Percentiles rank a stretch among this genome's conserved stretches.
Evolutionary conservation across 2,329 filamentous ascomycete genomes (phyloP).

Genomic region (Penicillium polonicum): DNA sequence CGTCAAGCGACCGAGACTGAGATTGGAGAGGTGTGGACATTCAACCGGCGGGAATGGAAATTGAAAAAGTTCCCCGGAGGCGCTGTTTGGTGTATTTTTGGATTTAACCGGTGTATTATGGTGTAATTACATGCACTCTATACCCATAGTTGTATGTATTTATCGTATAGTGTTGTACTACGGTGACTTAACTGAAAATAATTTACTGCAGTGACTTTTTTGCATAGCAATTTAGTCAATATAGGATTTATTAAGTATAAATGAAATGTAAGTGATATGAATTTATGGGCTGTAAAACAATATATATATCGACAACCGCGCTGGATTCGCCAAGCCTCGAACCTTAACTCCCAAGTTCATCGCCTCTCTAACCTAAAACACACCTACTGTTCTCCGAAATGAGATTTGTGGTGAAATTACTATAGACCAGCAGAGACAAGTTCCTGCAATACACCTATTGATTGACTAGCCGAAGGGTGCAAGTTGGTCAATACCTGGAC

Average conservation of each 20-base stretch:
- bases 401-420: neutral
- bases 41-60: constrained; percentile 12
- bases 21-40: constrained; percentile 2
- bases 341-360: neutral
- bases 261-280: no score
- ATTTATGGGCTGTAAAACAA: neutral
- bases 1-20: constrained; percentile 5
- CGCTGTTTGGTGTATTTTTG: constrained; percentile 5
- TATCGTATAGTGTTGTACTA: neutral
- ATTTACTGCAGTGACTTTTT: rapidly evolving
- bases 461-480: neutral
- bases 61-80: constrained; percentile 12
- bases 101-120: neutral
- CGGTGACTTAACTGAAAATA: no score
- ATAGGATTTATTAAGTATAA: neutral
- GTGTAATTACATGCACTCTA: neutral
- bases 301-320: neutral
- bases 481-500: neutral
- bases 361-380: neutral
- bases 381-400: neutral
- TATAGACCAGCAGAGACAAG: neutral
- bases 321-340: constrained; percentile 1
- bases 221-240: rapidly evolving
- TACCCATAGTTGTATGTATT: neutral
- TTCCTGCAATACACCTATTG: neutral